phyloP scores from a whole-genome alignment of 2,329 filamentous ascomycete genomes.

The Escovopsis sp. region DNA sequence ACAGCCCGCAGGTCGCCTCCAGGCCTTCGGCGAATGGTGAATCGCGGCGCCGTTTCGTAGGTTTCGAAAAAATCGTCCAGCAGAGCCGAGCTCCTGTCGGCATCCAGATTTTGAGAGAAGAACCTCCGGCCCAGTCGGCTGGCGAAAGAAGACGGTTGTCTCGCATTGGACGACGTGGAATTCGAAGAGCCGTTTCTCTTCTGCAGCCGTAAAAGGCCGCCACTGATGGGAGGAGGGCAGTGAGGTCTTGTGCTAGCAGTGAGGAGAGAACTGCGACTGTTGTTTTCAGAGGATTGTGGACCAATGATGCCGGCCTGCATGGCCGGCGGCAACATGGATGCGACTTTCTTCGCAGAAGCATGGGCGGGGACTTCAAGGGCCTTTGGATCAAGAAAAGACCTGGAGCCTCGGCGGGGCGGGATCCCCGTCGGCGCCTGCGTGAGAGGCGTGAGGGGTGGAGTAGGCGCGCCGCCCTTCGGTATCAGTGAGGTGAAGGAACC shows the following conservation, averaged over 20 bases:
- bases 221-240: constrained; percentile 14
- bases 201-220: constrained; percentile 21
- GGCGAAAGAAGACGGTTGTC: constrained; percentile 31
- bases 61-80: constrained; percentile 24
- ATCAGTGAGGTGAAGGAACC: constrained; percentile 39
- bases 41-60: constrained; percentile 35
- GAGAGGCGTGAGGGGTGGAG: constrained; percentile 47
- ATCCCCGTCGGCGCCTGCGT: constrained; percentile 17
- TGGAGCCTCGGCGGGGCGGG: no score
- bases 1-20: constrained; percentile 61
- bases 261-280: constrained; percentile 16
- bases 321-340: constrained; percentile 12
- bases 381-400: no score
- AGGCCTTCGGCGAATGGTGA: constrained; percentile 54
- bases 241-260: constrained; percentile 11
- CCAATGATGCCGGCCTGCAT: constrained; percentile 19
- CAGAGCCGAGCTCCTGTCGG: constrained; percentile 40
- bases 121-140: constrained; percentile 36
- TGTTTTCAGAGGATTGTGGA: constrained; percentile 18
- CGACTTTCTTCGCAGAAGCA: constrained; percentile 17
- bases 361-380: constrained; percentile 27
- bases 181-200: constrained; percentile 31
- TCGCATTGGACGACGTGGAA: constrained; percentile 33
- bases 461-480: constrained; percentile 34
- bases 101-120: constrained; percentile 45